Base-by-base conservation (phyloP, 192 early-diverging fungal species). In the Glomus cerebriforme region DNA sequence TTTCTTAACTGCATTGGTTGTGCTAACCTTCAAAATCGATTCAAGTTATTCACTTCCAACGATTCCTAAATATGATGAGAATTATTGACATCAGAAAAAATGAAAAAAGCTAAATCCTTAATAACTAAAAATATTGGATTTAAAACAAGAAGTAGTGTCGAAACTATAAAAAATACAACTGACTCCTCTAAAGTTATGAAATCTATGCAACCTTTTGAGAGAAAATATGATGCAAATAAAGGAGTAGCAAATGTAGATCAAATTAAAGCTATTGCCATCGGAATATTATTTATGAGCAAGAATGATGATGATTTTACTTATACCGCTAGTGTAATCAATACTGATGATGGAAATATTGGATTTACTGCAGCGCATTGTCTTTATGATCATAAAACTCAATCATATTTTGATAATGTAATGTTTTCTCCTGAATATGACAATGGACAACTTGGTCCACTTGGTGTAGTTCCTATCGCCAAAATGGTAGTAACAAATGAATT, bases 81-180 rank as follows among this genome's bases (percentile, higher is more conserved):
- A 64, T 64, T 64, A 31, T 64, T 29, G 27, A 64, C 62, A 64
- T 13, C 27, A 64, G 62, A 64, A 64, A 64, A 64, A 64, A 31
- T 64, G 13, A 31, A 31, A 64, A 63, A 64, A 8, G 27, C 62
- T 27, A 64, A 64, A 64, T 13, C 62, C 27, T 64, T 64, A 64
- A 64, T 5, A 31, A 64, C 4, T 27, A 64, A 26, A 64, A 64
- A 64, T 64, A n/a, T n/a, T n/a, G n/a, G n/a, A n/a, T n/a, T n/a
- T n/a, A 64, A 31, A 64, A 10, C 62, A 64, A 64, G 62, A 64
- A 64, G 62, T 8, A 13, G 7, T 64, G 7, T 7, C 27, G 27
- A 64, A 64, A 64, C 62, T 64, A 64, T 64, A 64, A 64, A 29
- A 64, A 64, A 64, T 31, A 64, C 62, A 64, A 64, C 62, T 31